Base-by-base conservation (phyloP, 2,329 filamentous ascomycete genomes). In the Hirsutella rhossiliensis region DNA sequence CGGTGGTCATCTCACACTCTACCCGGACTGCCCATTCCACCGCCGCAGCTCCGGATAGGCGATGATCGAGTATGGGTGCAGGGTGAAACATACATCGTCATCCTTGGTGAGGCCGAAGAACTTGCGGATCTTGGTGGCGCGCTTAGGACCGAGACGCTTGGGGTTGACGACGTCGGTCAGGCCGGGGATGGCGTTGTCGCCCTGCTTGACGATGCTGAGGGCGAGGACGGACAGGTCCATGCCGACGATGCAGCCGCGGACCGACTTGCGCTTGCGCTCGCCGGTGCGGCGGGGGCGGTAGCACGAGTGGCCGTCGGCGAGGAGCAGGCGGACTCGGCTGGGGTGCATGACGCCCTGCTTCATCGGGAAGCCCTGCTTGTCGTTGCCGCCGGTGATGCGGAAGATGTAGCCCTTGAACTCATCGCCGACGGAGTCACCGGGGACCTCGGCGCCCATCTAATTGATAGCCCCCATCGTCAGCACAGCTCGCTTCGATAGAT, bases 321-420 rank as follows among this genome's bases (percentile, higher is more conserved):
- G 87, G 64, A 98, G 85, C 59, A 98, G 88, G 60, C 87, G 84
- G 75, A 96, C 92, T 92, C 92, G 92, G 70, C 87, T 92, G 63
- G 92, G 89, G 72, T 94, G 86, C 80, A 98, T 90, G 70, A 94
- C 86, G 80, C 92, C 92, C 84, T 98, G 94, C 88, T 98, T 98
- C 92, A 98, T 98, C 62, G 92, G 92, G 82, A 98, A 98, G 78
- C 92, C 92, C 80, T 98, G 94, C 87, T 98, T 98, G 86, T 98
- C 92, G 85, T 98, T 98, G 68, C 94, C 92, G 66, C 92, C 94
- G 63, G 92, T 98, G 78, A 98, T 97, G 69, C 82, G 84, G 84
- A 98, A 88, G 77, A 98, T 83, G 80, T 98, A 98, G 72, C 92
- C 92, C 81, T 96, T 96, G 86, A 94, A 98, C 76, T 98, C 92